phyloP scores from a whole-genome alignment of 768 basidiomycete species.

The Cubamyces sp. region DNA sequence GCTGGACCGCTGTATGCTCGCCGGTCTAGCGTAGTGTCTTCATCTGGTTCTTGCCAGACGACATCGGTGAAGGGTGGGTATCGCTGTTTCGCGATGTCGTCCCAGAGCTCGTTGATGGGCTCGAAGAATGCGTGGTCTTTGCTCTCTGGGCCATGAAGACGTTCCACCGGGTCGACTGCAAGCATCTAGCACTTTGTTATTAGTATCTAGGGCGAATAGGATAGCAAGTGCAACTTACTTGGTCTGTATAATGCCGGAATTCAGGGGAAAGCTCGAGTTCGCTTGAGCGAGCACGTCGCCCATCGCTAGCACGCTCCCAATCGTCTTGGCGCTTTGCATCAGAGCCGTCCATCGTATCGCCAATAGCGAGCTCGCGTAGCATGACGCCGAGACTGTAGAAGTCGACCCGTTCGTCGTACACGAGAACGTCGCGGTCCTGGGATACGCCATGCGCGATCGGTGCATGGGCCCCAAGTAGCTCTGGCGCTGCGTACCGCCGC shows the following conservation, averaged over 20 bases:
- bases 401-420: constrained; percentile 28
- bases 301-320: constrained; percentile 20
- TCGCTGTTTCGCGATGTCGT: constrained; percentile 12
- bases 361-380: constrained; percentile 24
- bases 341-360: background rate
- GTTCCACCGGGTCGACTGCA: constrained; percentile 5
- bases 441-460: background rate
- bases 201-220: background rate
- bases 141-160: constrained; percentile 7
- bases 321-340: constrained; percentile 1
- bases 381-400: constrained; percentile 24
- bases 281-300: background rate
- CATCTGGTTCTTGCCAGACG: constrained; percentile 12
- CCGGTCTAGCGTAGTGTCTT: constrained; percentile 18
- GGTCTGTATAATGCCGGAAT: constrained; percentile 2
- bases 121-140: constrained; percentile 19
- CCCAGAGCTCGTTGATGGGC: constrained; percentile 16
- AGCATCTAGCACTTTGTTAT: background rate
- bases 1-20: constrained; percentile 17
- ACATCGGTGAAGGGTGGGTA: constrained; percentile 15
- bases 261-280: background rate
- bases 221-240: background rate
- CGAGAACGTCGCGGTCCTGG: constrained; percentile 4
- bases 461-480: constrained; percentile 16
- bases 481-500: constrained; percentile 26